Evolutionary conservation across 2,329 filamentous ascomycete genomes (phyloP), one percentile per base, ranked within the genome.

Genomic region (Exophiala calicioides): DNA sequence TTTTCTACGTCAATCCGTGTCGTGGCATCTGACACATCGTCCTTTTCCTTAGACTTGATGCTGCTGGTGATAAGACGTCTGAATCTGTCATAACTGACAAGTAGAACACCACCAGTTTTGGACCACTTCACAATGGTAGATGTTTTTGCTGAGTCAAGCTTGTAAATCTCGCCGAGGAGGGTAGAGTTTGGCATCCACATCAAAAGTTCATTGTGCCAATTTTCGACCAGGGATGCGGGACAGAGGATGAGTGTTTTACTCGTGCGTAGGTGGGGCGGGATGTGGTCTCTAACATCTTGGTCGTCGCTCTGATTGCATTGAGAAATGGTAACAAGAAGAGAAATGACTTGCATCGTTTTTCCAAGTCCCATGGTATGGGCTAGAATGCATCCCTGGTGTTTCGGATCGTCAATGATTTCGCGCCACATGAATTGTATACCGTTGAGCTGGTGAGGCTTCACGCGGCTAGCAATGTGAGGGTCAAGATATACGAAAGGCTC

Each of bases 301-400:
- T 90, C 78, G 0, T 64, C 21, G 0, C 86, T 90, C 15, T 64
- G 62, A 3, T 81, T 75, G 3, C 88, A 80, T 56, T 87, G 78
- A 3, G 82, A 75, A 51, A 95, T 79, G 0, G 87, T 83, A 12
- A 86, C 77, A 4, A 96, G 76, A n/a, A 95, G 71, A 1, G 88
- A 86, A 49, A 95, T 88, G 4, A 89, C 80, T 69, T 95, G 90
- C 84, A 95, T 89, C 0, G 90, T 94, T 70, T 95, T 96, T 12
- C 90, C 90, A 2, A 95, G 70, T 1, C 90, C 90, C 90, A 95
- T 95, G 0, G 87, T 88, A 64, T 95, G 90, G 4, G 90, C 86
- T 15, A 95, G 74, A 9, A 95, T 75, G 61, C 88, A 94, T 2
- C 90, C 90, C 65, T 90, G 83, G 13, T 76, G 75, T 4, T 72